Percentiles rank a stretch among this genome's conserved stretches.
phyloP scores from a whole-genome alignment of 176 grass and related monocot genomes.

The Stipa capillata region DNA sequence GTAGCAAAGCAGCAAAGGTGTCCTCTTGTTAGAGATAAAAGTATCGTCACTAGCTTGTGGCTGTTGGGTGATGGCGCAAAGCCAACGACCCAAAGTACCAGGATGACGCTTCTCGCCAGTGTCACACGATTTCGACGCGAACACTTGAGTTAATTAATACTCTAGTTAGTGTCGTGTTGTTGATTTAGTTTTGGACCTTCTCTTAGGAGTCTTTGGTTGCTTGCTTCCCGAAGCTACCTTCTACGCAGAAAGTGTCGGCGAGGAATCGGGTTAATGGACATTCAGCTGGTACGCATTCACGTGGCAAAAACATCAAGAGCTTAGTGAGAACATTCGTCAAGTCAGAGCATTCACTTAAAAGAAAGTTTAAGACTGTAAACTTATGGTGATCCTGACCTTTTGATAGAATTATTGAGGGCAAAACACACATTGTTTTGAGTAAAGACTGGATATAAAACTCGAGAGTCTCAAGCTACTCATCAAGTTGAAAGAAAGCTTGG shows the following conservation, averaged over 20 bases:
- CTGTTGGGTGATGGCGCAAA: background rate
- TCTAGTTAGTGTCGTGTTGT: background rate
- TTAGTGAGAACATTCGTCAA: background rate
- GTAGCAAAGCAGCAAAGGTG: slow-evolving; percentile 3
- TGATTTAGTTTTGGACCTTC: background rate
- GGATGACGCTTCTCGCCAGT: background rate
- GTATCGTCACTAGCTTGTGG: background rate
- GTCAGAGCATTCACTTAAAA: no score
- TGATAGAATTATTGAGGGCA: background rate
- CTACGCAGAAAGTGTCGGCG: background rate
- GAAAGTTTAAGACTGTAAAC: no score
- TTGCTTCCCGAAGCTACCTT: slow-evolving; percentile 10
- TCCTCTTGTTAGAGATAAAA: background rate
- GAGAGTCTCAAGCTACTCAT: no score
- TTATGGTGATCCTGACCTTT: background rate
- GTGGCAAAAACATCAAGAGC: background rate
- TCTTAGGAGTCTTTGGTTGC: background rate
- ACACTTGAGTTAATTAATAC: background rate
- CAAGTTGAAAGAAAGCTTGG: no score
- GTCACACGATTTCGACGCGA: background rate
- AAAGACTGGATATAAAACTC: no score
- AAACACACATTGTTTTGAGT: no score
- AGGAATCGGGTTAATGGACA: background rate
- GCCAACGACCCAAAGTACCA: background rate
- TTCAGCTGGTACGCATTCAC: background rate